Evolutionary conservation across 768 basidiomycete genomes (phyloP).

Genomic region (Paxillus rubicundulus): DNA sequence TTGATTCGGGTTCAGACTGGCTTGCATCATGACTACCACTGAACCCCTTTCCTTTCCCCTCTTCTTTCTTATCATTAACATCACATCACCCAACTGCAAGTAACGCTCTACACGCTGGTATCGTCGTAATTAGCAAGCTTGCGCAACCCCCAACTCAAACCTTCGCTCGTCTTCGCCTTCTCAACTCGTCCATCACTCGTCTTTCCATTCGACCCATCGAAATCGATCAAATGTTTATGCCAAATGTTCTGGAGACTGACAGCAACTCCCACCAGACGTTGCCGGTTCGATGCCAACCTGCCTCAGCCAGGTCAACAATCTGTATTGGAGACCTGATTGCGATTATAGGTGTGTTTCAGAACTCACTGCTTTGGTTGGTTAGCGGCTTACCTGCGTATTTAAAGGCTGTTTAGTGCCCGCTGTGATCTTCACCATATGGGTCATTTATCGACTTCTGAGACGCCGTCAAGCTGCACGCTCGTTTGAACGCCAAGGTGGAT

Average conservation of each 20-base stretch:
- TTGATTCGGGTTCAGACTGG: no score
- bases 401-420: neutral
- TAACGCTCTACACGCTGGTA: neutral
- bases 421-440: neutral
- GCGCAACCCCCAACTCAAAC: no score
- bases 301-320: conserved; percentile 9
- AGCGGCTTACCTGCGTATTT: neutral
- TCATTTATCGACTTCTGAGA: neutral
- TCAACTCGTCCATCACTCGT: neutral
- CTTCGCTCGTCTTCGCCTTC: neutral
- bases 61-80: no score
- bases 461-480: neutral
- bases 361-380: neutral
- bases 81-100: no score
- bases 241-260: neutral
- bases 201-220: neutral
- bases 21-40: no score
- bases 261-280: neutral
- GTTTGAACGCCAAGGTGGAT: neutral
- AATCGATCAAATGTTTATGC: neutral
- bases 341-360: conserved; percentile 17
- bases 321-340: conserved; percentile 24
- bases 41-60: no score
- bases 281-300: conserved; percentile 7
- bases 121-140: neutral